Percentiles rank a stretch among this genome's conserved stretches.
phyloP scores from a whole-genome alignment of 108 stramenopile species.

The Skeletonema costatum region DNA sequence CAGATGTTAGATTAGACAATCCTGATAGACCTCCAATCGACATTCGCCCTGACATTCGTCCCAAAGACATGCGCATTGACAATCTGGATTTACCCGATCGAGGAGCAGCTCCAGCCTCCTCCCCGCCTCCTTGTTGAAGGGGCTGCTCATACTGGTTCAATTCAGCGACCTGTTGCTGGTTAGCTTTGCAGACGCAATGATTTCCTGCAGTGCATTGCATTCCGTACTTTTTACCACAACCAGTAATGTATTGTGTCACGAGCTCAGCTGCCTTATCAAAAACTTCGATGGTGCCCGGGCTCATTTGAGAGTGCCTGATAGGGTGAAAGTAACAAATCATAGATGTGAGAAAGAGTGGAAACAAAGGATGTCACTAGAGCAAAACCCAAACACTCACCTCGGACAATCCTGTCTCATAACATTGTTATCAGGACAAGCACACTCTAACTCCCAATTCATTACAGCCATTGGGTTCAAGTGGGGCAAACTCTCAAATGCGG shows the following conservation, averaged over 20 bases:
- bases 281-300: constrained; percentile 63
- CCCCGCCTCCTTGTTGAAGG: constrained; percentile 14
- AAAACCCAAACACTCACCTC: constrained; percentile 56
- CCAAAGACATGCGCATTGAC: constrained; percentile 40
- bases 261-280: constrained; percentile 63
- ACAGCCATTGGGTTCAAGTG: constrained; percentile 50
- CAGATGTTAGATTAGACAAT: constrained; percentile 51
- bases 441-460: constrained; percentile 76
- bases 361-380: neutral
- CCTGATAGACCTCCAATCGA: constrained; percentile 25
- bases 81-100: neutral
- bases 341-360: neutral
- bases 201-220: constrained; percentile 62
- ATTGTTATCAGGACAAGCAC: constrained; percentile 87
- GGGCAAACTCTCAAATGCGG: constrained; percentile 28
- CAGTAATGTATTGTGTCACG: constrained; percentile 59
- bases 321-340: neutral
- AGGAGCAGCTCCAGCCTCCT: neutral
- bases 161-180: neutral
- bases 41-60: constrained; percentile 12
- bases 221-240: constrained; percentile 59
- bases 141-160: constrained; percentile 25
- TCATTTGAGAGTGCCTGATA: constrained; percentile 84
- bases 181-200: constrained; percentile 50
- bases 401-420: constrained; percentile 72